Base-by-base conservation (phyloP, 2,329 filamentous ascomycete species). In the Corinectria fuckeliana region DNA sequence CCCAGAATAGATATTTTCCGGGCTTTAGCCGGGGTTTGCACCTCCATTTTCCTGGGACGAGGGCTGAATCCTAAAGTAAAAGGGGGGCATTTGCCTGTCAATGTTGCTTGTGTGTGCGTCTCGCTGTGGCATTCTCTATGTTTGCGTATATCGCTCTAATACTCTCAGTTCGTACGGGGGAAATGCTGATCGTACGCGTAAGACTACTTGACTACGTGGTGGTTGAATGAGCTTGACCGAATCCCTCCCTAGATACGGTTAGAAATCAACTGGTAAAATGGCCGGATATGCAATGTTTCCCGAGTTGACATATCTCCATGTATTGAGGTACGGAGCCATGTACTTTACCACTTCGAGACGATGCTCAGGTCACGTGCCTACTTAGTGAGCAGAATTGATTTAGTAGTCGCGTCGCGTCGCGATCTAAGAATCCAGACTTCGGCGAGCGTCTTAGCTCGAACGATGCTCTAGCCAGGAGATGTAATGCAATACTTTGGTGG, bases 51-150 rank as follows among this genome's bases (percentile, higher is more conserved):
- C 62, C 63, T 53, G 57, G 62, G 60, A 63, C 66, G 67, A 75
- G 74, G 73, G 73, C 73, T 75, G 70, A 66, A 74, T 71, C 72
- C 72, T 72, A 75, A 72, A 64, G 56, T 56, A 63, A 61, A 68
- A 68, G 66, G 65, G 65, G 44, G 65, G 58, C 57, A n/a, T 28
- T 53, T 21, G 39, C 18, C 34, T 44, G 28, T 47, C n/a, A 30
- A 28, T 41, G 16, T 45, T 47, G 44, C 16, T 26, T 50, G 48
- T 41, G 18, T 25, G 48, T 50, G 42, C 21, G 21, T 26, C 21
- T 25, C 18, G 5, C 8, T n/a, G 20, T 9, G 30, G 26, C 26
- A 25, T 26, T 28, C 6, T 7, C 26, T 30, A 45, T 42, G 36
- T 23, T 23, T 49, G 41, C 44, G 44, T 48, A 26, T 41, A n/a